Conservation (phyloP, 176 grass and related monocot species). For the Hordeum vulgare region DNA sequence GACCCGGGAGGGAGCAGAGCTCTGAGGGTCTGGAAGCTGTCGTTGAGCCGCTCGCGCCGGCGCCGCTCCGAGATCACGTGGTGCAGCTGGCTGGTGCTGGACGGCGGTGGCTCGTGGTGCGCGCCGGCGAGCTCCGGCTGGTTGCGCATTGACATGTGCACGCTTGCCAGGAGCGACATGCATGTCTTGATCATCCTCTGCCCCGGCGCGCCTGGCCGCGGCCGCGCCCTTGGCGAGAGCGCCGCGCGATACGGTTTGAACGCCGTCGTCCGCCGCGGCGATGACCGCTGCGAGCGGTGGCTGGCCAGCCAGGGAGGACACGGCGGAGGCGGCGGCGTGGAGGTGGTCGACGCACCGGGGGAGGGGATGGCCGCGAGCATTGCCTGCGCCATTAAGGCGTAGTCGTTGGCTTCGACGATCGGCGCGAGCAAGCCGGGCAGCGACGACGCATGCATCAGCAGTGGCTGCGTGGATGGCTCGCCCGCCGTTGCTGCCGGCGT, state of each 20-base stretch:
- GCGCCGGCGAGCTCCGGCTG: background rate
- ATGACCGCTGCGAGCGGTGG: background rate
- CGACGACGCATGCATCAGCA: background rate
- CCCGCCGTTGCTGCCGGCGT: background rate
- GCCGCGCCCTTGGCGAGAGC: conserved; percentile 3
- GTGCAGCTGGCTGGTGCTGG: conserved; percentile 52
- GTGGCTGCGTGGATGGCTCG: conserved; percentile 2
- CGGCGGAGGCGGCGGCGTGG: background rate
- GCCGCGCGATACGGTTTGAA: conserved; percentile 52
- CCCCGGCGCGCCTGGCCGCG: background rate
- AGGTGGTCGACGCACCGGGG: background rate
- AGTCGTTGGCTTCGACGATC: background rate
- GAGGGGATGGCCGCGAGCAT: conserved; percentile 50
- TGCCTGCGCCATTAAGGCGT: conserved; percentile 20
- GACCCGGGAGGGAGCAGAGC: conserved; percentile 45
- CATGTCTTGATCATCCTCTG: conserved; percentile 61
- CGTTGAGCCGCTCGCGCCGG: conserved; percentile 67
- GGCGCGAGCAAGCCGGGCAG: background rate
- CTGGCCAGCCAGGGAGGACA: background rate
- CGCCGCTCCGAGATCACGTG: conserved; percentile 73
- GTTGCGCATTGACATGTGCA: conserved; percentile 11
- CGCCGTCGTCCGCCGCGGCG: background rate
- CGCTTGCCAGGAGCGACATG: conserved; percentile 23
- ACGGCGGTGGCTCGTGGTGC: background rate
- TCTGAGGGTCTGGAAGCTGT: conserved; percentile 60